These are phyloP conservation scores for Zygoascus bituminiphila DNA, from an alignment of 805 yeast genomes.

Conservation along the genomic window DNA sequence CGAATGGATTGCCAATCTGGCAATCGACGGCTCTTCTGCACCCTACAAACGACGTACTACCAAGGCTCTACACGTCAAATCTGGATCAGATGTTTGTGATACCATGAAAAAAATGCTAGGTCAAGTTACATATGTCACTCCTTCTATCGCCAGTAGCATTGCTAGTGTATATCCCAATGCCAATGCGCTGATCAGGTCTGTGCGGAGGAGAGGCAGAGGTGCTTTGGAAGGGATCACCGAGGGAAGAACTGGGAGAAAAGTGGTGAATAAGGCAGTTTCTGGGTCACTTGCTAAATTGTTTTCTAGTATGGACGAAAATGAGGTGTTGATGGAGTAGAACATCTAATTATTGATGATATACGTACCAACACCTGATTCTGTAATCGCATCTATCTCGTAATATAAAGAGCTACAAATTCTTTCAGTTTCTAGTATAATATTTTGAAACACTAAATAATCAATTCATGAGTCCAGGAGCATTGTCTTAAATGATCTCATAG, in stretches of 20 bases:
- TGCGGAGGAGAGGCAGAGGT: slow-evolving; percentile 8
- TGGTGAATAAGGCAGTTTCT: slow-evolving; percentile 11
- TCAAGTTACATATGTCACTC: slow-evolving; percentile 19
- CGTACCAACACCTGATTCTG: too few relatives aligned
- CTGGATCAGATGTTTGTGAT: slow-evolving; percentile 13
- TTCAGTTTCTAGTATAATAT: too few relatives aligned
- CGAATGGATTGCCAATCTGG: slow-evolving; percentile 14
- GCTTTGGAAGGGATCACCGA: slow-evolving; percentile 10
- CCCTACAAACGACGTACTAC: slow-evolving; percentile 8
- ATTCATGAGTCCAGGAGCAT: too few relatives aligned
- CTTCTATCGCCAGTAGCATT: slow-evolving; percentile 11
- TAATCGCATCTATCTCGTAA: too few relatives aligned
- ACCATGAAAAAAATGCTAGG: slow-evolving; percentile 10
- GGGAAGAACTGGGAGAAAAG: slow-evolving; percentile 2
- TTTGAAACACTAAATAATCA: too few relatives aligned
- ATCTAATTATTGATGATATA: too few relatives aligned
- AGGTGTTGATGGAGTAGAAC: neutral
- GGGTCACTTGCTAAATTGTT: slow-evolving; percentile 7
- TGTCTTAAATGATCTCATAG: too few relatives aligned
- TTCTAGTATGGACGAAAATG: neutral
- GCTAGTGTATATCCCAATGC: slow-evolving; percentile 10
- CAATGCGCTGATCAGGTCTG: slow-evolving; percentile 8
- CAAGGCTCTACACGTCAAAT: slow-evolving; percentile 9
- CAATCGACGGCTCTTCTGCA: slow-evolving; percentile 9
- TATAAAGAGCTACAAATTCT: too few relatives aligned